phyloP scores from a whole-genome alignment of 306 rosid genomes.

The Phaseolus lunatus region DNA sequence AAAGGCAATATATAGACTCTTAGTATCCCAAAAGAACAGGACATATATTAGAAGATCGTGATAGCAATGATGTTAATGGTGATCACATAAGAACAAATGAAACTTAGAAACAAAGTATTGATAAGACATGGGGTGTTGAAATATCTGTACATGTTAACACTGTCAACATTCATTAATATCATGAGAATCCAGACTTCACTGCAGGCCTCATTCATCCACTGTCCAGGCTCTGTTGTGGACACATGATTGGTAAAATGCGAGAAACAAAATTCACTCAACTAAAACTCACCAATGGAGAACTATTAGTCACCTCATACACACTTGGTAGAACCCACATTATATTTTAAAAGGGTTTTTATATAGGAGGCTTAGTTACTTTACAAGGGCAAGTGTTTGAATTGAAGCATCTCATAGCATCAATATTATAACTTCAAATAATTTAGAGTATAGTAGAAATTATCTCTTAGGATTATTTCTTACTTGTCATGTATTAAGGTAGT shows the following conservation, averaged over 20 bases:
- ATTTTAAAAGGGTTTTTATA: background rate
- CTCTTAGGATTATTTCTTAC: background rate
- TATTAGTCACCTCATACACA: background rate
- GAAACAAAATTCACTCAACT: background rate
- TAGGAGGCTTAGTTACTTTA: background rate
- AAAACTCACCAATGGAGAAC: background rate
- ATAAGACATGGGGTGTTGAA: background rate
- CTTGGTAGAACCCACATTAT: background rate
- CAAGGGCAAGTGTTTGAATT: background rate
- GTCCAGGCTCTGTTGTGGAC: background rate
- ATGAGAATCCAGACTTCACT: background rate
- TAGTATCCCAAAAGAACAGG: slow-evolving; percentile 28
- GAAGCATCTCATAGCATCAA: background rate
- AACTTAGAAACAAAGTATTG: background rate
- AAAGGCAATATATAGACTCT: slow-evolving; percentile 48
- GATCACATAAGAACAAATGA: background rate
- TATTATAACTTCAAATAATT: background rate
- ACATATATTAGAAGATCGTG: background rate
- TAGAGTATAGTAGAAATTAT: background rate
- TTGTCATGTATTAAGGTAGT: no score
- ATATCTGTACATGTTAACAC: background rate
- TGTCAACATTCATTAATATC: background rate
- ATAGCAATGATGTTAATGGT: background rate
- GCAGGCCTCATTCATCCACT: background rate
- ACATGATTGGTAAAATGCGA: background rate